phyloP scores from a whole-genome alignment of 1,284 basidiomycete species.

The Trichosporon sp. region DNA sequence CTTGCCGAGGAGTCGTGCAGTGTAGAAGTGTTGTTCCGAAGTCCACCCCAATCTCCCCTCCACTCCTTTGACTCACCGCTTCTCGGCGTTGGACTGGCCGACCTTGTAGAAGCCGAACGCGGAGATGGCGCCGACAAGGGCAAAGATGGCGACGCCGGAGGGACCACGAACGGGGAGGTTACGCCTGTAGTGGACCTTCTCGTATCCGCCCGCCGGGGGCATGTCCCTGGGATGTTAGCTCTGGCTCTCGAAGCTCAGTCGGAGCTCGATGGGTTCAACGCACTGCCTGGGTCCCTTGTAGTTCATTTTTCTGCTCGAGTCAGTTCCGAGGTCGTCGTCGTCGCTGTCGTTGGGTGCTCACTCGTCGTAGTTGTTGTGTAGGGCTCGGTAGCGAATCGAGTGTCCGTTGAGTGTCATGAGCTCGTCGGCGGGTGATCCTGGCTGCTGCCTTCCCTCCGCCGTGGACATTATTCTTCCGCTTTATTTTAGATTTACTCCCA shows the following conservation, averaged over 20 bases:
- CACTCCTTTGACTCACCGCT: constrained; percentile 68
- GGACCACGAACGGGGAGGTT: constrained; percentile 92
- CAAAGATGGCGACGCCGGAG: constrained; percentile 82
- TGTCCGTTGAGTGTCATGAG: constrained; percentile 12
- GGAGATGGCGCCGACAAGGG: constrained; percentile 79
- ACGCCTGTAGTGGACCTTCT: constrained; percentile 90
- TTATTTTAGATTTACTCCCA: no score
- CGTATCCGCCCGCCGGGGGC: constrained; percentile 92
- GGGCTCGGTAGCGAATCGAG: constrained; percentile 19
- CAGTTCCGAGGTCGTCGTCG: neutral
- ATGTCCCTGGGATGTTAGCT: constrained; percentile 72
- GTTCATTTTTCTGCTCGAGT: constrained; percentile 13
- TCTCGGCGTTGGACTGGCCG: constrained; percentile 87
- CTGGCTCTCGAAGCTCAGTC: neutral
- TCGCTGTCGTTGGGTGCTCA: neutral
- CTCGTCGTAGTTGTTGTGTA: neutral
- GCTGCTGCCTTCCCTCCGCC: neutral
- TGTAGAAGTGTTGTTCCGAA: no score
- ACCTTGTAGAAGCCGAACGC: constrained; percentile 90
- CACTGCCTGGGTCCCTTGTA: constrained; percentile 20
- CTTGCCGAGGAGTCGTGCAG: no score
- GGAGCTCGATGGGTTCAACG: no score
- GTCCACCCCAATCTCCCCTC: no score
- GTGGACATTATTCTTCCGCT: no score
- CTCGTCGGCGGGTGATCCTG: constrained; percentile 1